Conservation (phyloP, 2,329 filamentous ascomycete genomes). For the Verticillium zaregamsianum region DNA sequence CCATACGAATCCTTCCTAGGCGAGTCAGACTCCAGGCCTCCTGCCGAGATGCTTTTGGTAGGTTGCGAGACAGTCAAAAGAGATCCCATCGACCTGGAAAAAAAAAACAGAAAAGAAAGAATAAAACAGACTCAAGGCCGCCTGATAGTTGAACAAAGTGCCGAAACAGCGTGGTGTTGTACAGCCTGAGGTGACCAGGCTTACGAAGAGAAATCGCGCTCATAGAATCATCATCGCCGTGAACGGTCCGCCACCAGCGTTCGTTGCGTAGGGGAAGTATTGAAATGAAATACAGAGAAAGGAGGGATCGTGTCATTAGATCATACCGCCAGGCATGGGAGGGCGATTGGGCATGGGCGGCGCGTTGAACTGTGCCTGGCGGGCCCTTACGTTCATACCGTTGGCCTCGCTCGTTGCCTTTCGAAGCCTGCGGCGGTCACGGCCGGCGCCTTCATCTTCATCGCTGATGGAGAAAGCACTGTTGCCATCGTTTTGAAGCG, state of each 20-base stretch:
- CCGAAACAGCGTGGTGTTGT: not conserved
- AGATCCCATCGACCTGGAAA: not conserved
- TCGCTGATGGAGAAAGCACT: constrained; percentile 26
- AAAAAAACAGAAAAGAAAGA: constrained; percentile 1
- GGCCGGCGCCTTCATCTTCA: constrained; percentile 26
- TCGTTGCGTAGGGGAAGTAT: constrained; percentile 2
- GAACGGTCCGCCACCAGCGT: constrained; percentile 2
- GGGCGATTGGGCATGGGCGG: constrained; percentile 19
- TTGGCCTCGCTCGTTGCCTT: constrained; percentile 38
- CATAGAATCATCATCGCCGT: constrained; percentile 12
- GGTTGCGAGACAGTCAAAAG: constrained; percentile 4
- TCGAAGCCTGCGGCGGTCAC: constrained; percentile 35
- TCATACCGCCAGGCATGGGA: constrained; percentile 39
- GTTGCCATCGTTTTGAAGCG: constrained; percentile 14
- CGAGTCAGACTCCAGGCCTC: constrained; percentile 12
- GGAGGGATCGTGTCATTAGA: constrained; percentile 22
- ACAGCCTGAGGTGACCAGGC: not conserved
- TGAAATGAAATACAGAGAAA: not conserved
- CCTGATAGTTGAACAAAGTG: not conserved
- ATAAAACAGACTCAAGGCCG: not conserved
- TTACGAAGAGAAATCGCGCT: constrained; percentile 3
- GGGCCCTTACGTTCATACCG: constrained; percentile 23
- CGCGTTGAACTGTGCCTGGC: constrained; percentile 20
- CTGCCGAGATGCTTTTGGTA: not conserved
- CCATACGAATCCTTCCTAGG: not conserved